Evolutionary conservation across 805 yeast genomes (phyloP), one percentile per base, ranked within the genome.

Genomic region (Metschnikowia peoriensis): DNA sequence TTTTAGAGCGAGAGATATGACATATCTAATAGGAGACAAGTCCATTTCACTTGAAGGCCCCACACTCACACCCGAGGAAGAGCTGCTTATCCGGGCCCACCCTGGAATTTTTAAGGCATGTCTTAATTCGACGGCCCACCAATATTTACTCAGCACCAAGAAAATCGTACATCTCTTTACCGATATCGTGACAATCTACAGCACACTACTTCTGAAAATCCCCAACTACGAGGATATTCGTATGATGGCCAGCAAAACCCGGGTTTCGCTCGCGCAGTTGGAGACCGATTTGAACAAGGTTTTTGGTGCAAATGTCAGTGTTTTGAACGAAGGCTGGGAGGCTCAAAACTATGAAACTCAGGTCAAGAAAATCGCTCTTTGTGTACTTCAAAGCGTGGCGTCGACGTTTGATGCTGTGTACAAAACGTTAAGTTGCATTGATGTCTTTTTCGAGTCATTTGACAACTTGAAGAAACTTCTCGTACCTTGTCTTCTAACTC

Each of bases 221-320:
- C 72, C 75, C 27, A 62, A 72, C 52, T 73, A 72, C 52, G 78
- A 72, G 41, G 79, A 75, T 59, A 59, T 75, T 47, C 70, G 76
- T 2, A 16, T 49, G n/a, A 64, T 72, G 68, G 61, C 75, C 1
- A 47, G 54, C 44, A 52, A 53, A 29, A 60, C 69, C 6, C 63
- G 62, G 48, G 22, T 51, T 17, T 49, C 55, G 6, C 45, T 71
- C 40, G 43, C 57, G 32, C 60, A 57, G 44, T 55, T 73, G 32
- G 79, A 75, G 50, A 61, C 62, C 9, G 69, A 70, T 47, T 60
- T 71, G 52, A 69, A 69, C 47, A 53, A 49, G 22, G 46, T 71
- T 2, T 68, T 72, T 44, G 70, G 71, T 4, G 44, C 51, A 6
- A 44, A 53, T 2, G 40, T 44, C 16, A 41, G 39, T 28, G 44